These are phyloP conservation scores for Erythrobasidium hasegawianum DNA, from an alignment of 1,284 basidiomycete genomes.

Conservation along the genomic window DNA sequence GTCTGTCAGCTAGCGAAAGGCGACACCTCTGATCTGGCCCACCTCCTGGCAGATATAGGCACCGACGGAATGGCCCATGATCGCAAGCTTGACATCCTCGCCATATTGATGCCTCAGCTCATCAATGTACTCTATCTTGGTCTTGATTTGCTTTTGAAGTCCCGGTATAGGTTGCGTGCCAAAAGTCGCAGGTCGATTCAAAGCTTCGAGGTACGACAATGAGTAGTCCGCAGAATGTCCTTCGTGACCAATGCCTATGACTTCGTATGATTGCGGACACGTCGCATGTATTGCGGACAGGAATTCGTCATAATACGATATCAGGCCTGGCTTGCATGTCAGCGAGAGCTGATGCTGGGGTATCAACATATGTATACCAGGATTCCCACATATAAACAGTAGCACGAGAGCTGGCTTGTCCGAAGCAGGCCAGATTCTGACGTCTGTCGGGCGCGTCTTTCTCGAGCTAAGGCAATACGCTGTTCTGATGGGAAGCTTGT, in stretches of 20 bases:
- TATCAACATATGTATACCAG: slow-evolving; percentile 5
- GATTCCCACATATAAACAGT: slow-evolving; percentile 27
- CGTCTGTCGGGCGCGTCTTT: slow-evolving; percentile 4
- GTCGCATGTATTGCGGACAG: slow-evolving; percentile 19
- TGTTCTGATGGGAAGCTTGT: no score
- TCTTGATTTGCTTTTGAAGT: slow-evolving; percentile 21
- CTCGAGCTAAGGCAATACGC: no score
- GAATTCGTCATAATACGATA: slow-evolving; percentile 29
- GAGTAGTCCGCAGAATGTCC: slow-evolving; percentile 16
- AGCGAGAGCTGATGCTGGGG: background rate
- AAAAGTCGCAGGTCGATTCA: background rate
- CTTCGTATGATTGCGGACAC: background rate
- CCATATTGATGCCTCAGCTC: slow-evolving; percentile 2
- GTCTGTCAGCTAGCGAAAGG: background rate
- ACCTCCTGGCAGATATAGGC: slow-evolving; percentile 31
- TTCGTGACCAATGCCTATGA: slow-evolving; percentile 25
- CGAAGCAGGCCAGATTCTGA: slow-evolving; percentile 18
- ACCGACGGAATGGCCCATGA: slow-evolving; percentile 32
- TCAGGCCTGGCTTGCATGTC: slow-evolving; percentile 4
- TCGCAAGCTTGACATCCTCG: slow-evolving; percentile 7
- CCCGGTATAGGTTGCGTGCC: background rate
- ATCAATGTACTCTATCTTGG: slow-evolving; percentile 25
- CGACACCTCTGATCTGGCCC: background rate
- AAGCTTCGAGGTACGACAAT: background rate
- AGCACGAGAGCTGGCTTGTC: slow-evolving; percentile 4